Percentiles rank a stretch among this genome's conserved stretches.
phyloP scores from a whole-genome alignment of 1,139 yeast genomes.

The Taphrina communis region DNA sequence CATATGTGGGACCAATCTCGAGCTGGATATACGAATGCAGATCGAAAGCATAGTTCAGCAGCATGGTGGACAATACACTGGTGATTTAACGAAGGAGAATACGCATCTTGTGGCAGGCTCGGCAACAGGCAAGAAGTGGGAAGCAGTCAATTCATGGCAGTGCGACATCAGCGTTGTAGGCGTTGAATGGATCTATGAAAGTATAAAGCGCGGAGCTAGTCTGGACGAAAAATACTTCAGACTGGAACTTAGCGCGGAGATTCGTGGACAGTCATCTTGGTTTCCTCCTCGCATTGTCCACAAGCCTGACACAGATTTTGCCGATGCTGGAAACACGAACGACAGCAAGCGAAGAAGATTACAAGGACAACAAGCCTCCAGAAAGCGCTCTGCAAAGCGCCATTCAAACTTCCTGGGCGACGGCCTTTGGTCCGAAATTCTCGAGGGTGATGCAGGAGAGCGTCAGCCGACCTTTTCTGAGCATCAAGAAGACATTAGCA shows the following conservation, averaged over 20 bases:
- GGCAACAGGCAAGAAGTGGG: slow-evolving; percentile 64
- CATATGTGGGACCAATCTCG: slow-evolving; percentile 63
- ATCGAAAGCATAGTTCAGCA: slow-evolving; percentile 55
- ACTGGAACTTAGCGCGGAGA: slow-evolving; percentile 16
- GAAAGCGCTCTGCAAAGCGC: slow-evolving; percentile 11
- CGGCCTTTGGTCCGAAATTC: slow-evolving; percentile 19
- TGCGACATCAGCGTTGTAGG: slow-evolving; percentile 66
- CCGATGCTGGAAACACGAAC: background rate
- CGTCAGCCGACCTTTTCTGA: background rate
- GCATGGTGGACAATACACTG: slow-evolving; percentile 67
- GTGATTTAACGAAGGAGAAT: slow-evolving; percentile 61
- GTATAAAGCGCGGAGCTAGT: slow-evolving; percentile 43
- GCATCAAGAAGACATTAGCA: background rate
- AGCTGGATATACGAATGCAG: slow-evolving; percentile 52
- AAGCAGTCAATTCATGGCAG: slow-evolving; percentile 68
- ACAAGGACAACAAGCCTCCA: background rate
- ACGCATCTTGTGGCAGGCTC: slow-evolving; percentile 63
- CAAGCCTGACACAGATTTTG: background rate
- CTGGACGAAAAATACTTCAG: slow-evolving; percentile 40
- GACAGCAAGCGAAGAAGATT: slow-evolving; percentile 16
- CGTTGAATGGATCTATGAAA: slow-evolving; percentile 66
- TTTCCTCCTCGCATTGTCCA: slow-evolving; percentile 12
- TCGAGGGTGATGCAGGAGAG: background rate
- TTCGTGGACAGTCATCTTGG: slow-evolving; percentile 25
- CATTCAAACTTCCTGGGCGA: background rate